Conservation (phyloP, 805 yeast species). For the Pichia ethanolica region DNA sequence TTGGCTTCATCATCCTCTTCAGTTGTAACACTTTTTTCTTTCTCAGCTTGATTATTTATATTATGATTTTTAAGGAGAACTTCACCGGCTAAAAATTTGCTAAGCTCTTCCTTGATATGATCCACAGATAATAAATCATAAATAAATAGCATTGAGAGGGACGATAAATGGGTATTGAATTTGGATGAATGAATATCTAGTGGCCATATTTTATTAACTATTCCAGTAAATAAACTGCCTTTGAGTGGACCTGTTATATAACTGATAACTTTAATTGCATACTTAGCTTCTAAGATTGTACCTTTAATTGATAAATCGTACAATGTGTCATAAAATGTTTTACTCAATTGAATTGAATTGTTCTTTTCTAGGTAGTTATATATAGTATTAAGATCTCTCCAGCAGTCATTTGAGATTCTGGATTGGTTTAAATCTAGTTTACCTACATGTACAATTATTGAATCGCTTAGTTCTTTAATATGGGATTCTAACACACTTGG, state of each 20-base stretch:
- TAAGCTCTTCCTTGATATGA: constrained; percentile 48
- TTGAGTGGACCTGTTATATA: constrained; percentile 32
- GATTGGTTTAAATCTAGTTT: neutral
- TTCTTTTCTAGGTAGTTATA: constrained; percentile 42
- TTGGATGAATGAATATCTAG: constrained; percentile 31
- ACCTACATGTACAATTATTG: neutral
- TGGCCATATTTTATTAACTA: constrained; percentile 44
- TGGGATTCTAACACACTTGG: constrained; percentile 64
- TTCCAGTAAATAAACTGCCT: constrained; percentile 32
- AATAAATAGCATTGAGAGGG: constrained; percentile 51
- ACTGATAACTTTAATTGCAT: constrained; percentile 51
- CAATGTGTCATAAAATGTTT: constrained; percentile 35
- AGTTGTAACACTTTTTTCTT: constrained; percentile 3
- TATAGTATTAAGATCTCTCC: constrained; percentile 47
- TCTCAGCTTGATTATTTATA: constrained; percentile 25
- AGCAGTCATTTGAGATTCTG: constrained; percentile 14
- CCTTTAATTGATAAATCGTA: constrained; percentile 44
- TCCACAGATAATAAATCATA: constrained; percentile 40
- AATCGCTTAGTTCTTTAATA: constrained; percentile 39
- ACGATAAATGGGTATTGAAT: constrained; percentile 50
- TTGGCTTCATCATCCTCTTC: constrained; percentile 28
- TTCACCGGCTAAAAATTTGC: constrained; percentile 52
- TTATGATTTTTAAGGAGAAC: constrained; percentile 47
- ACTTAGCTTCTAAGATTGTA: constrained; percentile 53
- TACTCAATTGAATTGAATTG: constrained; percentile 30